Base-by-base conservation (phyloP, 805 yeast genomes). In the Nakazawaea sp. region DNA sequence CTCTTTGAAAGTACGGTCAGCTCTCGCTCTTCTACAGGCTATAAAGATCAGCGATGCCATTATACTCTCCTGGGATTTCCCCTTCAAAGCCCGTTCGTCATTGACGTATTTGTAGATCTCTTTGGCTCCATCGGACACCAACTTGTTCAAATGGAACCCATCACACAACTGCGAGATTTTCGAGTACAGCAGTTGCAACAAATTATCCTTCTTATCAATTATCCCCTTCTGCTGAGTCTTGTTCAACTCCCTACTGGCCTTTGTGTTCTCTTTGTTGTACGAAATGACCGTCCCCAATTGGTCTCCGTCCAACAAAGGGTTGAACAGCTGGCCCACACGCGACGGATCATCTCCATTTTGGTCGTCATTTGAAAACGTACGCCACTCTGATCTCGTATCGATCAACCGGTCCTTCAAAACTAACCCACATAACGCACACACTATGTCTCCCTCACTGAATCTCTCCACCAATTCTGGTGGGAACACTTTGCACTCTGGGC, bases 271-370 rank as follows among this genome's bases (percentile, higher is more conserved):
- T 27, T 86, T 85, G 15, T 82, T 88, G 41, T 80, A 78, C 19
- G 96, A 84, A 43, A 92, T 92, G 68, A 89, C 80, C 4, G 98
- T 90, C 12, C 94, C 86, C 39, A 90, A 76, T 58, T 89, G 94
- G 49, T 84, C 90, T 16, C 94, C 83, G 53, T 89, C 97, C 48
- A 92, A 69, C 38, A 89, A 65, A 8, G 97, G 96, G 55, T 89
- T 89, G 13, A 88, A 80, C 4, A 97, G 97, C 55, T 89, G 97
- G 59, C 98, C 98, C 45, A 90, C 98, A 84, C 98, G 97, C 47
- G 92, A 81, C 4, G 98, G 98, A 58, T 90, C 98, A 59, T 88
- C 97, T 50, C 95, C 95, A 49, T 90, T 92, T 58, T 90, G 97
- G 59, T 90, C 98, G 58, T 90, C 98, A 55, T 92, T 92, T 42